Evolutionary conservation across 179 eudicot genomes (phyloP).

Genomic region (Patellifolia procumbens): DNA sequence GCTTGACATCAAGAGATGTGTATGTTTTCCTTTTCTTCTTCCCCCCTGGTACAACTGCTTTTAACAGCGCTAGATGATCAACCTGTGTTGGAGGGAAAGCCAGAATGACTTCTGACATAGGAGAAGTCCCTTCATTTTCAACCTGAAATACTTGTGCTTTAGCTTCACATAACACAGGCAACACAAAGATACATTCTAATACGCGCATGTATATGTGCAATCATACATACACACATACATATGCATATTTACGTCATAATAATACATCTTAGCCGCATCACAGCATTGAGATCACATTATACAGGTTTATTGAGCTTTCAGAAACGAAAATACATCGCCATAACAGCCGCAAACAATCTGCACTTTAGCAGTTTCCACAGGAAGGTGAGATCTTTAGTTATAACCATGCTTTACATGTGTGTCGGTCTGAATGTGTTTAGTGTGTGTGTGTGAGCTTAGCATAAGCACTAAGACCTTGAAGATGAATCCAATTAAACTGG

Average conservation of each 20-base stretch:
- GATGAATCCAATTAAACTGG: not conserved
- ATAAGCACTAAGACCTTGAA: not conserved
- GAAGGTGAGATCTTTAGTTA: too few relatives aligned
- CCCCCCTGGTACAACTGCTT: constrained; percentile 62
- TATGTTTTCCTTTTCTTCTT: constrained; percentile 77
- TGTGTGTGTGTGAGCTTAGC: not conserved
- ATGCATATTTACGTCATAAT: too few relatives aligned
- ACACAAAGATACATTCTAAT: not conserved
- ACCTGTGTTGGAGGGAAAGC: constrained; percentile 74
- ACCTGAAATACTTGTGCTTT: constrained; percentile 39
- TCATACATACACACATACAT: too few relatives aligned
- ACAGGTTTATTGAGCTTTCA: too few relatives aligned
- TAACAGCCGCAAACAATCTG: too few relatives aligned
- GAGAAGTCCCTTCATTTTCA: constrained; percentile 63
- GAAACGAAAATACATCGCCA: too few relatives aligned
- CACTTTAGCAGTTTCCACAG: too few relatives aligned
- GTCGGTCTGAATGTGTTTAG: not conserved
- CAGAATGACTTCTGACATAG: constrained; percentile 70
- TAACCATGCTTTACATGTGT: not conserved
- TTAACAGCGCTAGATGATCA: constrained; percentile 63
- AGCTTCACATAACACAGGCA: constrained; percentile 11
- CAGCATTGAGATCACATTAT: too few relatives aligned
- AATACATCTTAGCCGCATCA: too few relatives aligned
- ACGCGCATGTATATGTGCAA: not conserved
- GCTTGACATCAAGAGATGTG: constrained; percentile 73